Percentiles rank a stretch among this genome's conserved stretches.
phyloP scores from a whole-genome alignment of 1,284 basidiomycete genomes.

The Abortiporus biennis region DNA sequence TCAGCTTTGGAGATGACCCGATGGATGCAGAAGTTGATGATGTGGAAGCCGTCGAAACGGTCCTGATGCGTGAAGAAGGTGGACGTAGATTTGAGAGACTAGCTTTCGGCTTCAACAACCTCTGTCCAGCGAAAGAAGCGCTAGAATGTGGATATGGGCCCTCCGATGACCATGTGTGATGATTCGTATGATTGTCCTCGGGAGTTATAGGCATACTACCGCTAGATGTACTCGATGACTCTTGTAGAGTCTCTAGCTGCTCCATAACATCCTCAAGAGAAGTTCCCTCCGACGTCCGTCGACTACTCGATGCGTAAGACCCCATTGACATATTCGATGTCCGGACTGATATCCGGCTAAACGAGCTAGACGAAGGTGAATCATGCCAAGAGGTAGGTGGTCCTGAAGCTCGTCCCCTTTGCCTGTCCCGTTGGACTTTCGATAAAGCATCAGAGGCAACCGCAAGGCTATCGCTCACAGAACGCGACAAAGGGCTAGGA shows the following conservation, averaged over 20 bases:
- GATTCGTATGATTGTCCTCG: not conserved
- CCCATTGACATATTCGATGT: slow-evolving; percentile 15
- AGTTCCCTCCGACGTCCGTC: slow-evolving; percentile 6
- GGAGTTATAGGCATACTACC: slow-evolving; percentile 10
- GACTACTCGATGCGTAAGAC: slow-evolving; percentile 10
- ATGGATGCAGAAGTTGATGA: slow-evolving; percentile 8
- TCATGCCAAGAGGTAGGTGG: slow-evolving; percentile 27
- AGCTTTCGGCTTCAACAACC: too few relatives aligned
- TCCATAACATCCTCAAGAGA: slow-evolving; percentile 12
- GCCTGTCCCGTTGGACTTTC: too few relatives aligned
- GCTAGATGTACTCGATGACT: slow-evolving; percentile 10
- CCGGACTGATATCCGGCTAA: slow-evolving; percentile 9
- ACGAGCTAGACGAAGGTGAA: too few relatives aligned
- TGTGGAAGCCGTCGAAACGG: slow-evolving; percentile 11
- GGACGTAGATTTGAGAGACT: too few relatives aligned
- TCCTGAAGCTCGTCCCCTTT: slow-evolving; percentile 10
- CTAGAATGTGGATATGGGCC: not conserved
- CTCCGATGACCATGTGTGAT: not conserved
- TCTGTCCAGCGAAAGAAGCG: too few relatives aligned
- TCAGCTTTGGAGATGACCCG: not conserved
- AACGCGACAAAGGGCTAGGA: slow-evolving; percentile 26
- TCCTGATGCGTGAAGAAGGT: slow-evolving; percentile 9
- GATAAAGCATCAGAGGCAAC: slow-evolving; percentile 6
- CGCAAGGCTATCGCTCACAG: slow-evolving; percentile 18
- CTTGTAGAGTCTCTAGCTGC: slow-evolving; percentile 12